Conservation (phyloP, 2,329 filamentous ascomycete genomes). For the Ciborinia camelliae region DNA sequence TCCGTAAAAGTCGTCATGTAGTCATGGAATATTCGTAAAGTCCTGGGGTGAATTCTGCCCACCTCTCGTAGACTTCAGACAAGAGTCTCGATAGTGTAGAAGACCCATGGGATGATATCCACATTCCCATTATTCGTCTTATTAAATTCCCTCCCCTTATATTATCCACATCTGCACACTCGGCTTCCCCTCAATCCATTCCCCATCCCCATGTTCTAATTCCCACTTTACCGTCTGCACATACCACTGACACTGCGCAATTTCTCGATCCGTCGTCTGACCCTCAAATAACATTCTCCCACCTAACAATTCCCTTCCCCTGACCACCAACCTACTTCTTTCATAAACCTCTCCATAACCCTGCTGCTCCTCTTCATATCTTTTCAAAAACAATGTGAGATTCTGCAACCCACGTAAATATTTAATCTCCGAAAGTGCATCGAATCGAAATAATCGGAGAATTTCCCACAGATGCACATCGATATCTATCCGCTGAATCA, state of each 20-base stretch:
- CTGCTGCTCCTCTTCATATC: conserved; percentile 2
- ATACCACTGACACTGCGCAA: conserved; percentile 18
- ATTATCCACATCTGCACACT: conserved; percentile 22
- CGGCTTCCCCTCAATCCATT: conserved; percentile 5
- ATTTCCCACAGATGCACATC: conserved; percentile 23
- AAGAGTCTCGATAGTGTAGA: neutral
- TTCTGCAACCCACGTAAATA: conserved; percentile 15
- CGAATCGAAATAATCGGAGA: conserved; percentile 19
- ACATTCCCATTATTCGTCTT: neutral
- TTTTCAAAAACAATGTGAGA: conserved; percentile 18
- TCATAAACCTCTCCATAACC: neutral
- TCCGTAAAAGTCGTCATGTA: neutral
- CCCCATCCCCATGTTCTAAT: conserved; percentile 14
- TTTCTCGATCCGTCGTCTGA: conserved; percentile 9
- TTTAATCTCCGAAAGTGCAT: conserved; percentile 19
- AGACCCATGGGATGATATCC: neutral
- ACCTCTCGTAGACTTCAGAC: neutral
- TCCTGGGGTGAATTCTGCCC: neutral
- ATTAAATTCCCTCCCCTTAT: neutral
- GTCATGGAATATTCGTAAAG: neutral
- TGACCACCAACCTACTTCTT: neutral
- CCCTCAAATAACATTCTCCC: conserved; percentile 11
- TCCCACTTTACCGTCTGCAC: conserved; percentile 19
- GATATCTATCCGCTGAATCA: conserved; percentile 21
- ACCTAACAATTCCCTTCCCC: neutral